Evolutionary conservation across 208 protist species (phyloP).

Genomic region (Trypanosoma congolense): DNA sequence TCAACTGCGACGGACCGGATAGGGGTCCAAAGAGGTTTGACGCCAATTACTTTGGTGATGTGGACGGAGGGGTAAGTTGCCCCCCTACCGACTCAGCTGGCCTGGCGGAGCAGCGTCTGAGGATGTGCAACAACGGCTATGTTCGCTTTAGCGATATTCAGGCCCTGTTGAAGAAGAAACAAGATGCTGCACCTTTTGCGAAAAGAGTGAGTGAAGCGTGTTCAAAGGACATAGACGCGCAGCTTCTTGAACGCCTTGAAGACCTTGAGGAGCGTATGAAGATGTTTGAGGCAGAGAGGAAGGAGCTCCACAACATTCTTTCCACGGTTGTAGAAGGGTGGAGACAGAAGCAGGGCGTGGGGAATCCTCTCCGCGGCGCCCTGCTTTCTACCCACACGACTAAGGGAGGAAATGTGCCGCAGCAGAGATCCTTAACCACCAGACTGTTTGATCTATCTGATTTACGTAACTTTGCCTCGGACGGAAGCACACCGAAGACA

Average conservation of each 20-base stretch:
- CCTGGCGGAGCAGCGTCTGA: constrained; percentile 27
- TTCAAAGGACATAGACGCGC: constrained; percentile 43
- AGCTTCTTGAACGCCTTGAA: constrained; percentile 41
- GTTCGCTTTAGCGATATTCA: constrained; percentile 46
- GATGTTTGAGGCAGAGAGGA: constrained; percentile 68
- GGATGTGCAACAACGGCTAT: constrained; percentile 37
- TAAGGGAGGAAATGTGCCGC: constrained; percentile 6
- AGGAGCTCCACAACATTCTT: constrained; percentile 59
- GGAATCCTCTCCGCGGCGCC: not conserved
- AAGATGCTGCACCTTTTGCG: constrained; percentile 39
- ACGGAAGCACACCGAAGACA: not conserved
- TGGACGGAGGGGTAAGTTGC: not conserved
- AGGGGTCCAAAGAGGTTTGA: not conserved
- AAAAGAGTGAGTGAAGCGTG: constrained; percentile 54
- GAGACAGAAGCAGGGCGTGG: constrained; percentile 1
- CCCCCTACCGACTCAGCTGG: not conserved
- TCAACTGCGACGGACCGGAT: not conserved
- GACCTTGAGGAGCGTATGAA: constrained; percentile 71
- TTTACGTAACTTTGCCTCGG: not conserved
- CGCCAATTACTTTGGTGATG: not conserved
- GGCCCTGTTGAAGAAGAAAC: constrained; percentile 44
- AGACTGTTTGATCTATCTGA: not conserved
- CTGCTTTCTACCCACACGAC: not conserved
- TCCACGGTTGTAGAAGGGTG: constrained; percentile 33
- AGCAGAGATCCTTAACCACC: not conserved